Evolutionary conservation across 2,329 filamentous ascomycete genomes (phyloP).

Genomic region (Talaromyces verruculosus): DNA sequence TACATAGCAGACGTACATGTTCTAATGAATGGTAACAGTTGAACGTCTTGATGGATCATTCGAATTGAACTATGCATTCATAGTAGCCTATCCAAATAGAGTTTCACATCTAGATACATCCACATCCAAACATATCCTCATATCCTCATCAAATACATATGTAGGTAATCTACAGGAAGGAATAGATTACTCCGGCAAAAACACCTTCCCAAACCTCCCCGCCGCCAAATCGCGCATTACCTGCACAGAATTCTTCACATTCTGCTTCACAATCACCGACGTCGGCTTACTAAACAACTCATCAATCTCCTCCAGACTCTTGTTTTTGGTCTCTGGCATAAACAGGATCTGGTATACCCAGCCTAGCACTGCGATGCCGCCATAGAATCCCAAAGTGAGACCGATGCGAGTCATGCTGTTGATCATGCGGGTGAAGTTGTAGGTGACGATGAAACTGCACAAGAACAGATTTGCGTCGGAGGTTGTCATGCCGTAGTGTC

Average conservation of each 20-base stretch:
- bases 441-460: slow-evolving; percentile 70
- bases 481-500: slow-evolving; percentile 71
- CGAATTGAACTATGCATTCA: background rate
- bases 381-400: slow-evolving; percentile 69
- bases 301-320: slow-evolving; percentile 70
- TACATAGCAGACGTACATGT: too few relatives aligned
- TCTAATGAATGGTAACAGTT: background rate
- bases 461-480: slow-evolving; percentile 69
- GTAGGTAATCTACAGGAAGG: background rate
- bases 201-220: slow-evolving; percentile 51
- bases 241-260: slow-evolving; percentile 48
- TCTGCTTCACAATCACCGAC: slow-evolving; percentile 61
- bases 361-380: slow-evolving; percentile 68
- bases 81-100: background rate
- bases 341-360: slow-evolving; percentile 73
- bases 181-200: slow-evolving; percentile 32
- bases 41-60: background rate
- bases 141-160: background rate
- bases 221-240: slow-evolving; percentile 48
- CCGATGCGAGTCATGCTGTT: slow-evolving; percentile 65
- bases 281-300: slow-evolving; percentile 65
- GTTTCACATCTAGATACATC: background rate
- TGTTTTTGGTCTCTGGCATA: slow-evolving; percentile 74
- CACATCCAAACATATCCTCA: background rate
- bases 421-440: slow-evolving; percentile 73